A percentile compares a stretch with the other conserved stretches of the same genome.
phyloP scores from a whole-genome alignment of 1,284 basidiomycete genomes.

The Ceratobasidium theobromae region DNA sequence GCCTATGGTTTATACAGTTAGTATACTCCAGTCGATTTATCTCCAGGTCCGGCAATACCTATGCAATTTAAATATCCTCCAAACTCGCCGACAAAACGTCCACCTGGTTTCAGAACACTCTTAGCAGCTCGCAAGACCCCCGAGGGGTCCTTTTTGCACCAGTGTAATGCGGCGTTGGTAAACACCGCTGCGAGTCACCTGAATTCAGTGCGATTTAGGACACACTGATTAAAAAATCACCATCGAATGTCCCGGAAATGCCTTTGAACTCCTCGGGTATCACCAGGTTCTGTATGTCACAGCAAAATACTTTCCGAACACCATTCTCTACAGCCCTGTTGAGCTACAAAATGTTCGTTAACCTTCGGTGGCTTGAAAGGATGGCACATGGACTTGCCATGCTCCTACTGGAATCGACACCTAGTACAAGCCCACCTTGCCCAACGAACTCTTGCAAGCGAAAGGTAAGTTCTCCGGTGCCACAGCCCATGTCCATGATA shows the following conservation, averaged over 20 bases:
- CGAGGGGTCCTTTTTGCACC: slow-evolving; percentile 74
- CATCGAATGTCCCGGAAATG: slow-evolving; percentile 50
- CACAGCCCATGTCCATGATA: slow-evolving; percentile 80
- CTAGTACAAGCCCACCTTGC: slow-evolving; percentile 58
- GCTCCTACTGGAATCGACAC: slow-evolving; percentile 66
- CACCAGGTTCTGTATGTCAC: slow-evolving; percentile 55
- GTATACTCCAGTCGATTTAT: background rate
- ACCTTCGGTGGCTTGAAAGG: background rate
- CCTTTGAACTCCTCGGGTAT: slow-evolving; percentile 42
- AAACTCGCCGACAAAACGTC: slow-evolving; percentile 73
- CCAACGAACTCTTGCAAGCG: slow-evolving; percentile 59
- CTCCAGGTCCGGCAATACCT: slow-evolving; percentile 49
- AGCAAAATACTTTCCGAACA: slow-evolving; percentile 50
- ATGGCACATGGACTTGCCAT: slow-evolving; percentile 57
- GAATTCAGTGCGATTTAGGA: slow-evolving; percentile 35
- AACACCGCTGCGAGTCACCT: slow-evolving; percentile 54
- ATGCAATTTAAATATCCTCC: slow-evolving; percentile 73
- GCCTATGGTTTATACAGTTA: slow-evolving; percentile 46
- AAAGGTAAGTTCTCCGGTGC: slow-evolving; percentile 73
- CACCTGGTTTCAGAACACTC: slow-evolving; percentile 64
- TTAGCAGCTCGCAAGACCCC: slow-evolving; percentile 64
- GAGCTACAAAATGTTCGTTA: slow-evolving; percentile 49
- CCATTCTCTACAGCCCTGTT: slow-evolving; percentile 56
- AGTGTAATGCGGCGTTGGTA: slow-evolving; percentile 77
- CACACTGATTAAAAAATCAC: background rate